Base-by-base conservation (phyloP, 2,329 filamentous ascomycete genomes). In the Tolypocladium tropicale region DNA sequence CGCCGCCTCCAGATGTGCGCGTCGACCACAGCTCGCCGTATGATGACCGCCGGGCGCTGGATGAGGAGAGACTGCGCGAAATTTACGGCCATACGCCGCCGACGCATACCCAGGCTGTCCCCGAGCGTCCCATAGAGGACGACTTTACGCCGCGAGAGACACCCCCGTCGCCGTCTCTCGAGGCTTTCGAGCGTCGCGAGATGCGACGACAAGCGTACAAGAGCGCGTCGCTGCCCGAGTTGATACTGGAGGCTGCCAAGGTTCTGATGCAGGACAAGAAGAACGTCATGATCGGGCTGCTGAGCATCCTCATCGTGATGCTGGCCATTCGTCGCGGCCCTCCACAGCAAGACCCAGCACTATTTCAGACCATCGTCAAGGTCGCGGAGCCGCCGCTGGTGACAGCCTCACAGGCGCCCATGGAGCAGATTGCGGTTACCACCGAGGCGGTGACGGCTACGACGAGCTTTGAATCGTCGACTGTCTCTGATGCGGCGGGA, bases 181-280 rank as follows among this genome's bases (percentile, higher is more conserved):
- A 63, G 21, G 63, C 66, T 0, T 69, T 64, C 25, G 68, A 68
- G 32, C 66, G 66, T 1, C 68, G 63, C 4, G 63, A 72, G 41
- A 64, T 63, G 41, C 68, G 61, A 2, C 66, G 60, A 30, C 53
- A 62, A 52, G 54, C 64, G 30, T 69, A 71, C 54, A 71, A 77
- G 57, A 68, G 69, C 11, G 78, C 79, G 0, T 79, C 78, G 2
- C 72, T 86, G 12, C 70, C 75, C 0, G 77, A 83, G 58, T 70
- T 85, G 10, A 63, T 85, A 0, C 61, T 81, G 10, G 78, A 82
- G 59, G 80, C 81, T 0, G 70, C 73, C 53, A 74, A 76, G 34
- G 77, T 85, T 9, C 66, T 81, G 21, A 63, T 85, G 62, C 75
- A 77, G 51, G 83, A 86, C 61, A 75, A 75, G 56, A 84, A 79